Evolutionary conservation across 1,139 yeast species (phyloP), one percentile per base, ranked within the genome.

Genomic region (Casaregolazyma lundiana): DNA sequence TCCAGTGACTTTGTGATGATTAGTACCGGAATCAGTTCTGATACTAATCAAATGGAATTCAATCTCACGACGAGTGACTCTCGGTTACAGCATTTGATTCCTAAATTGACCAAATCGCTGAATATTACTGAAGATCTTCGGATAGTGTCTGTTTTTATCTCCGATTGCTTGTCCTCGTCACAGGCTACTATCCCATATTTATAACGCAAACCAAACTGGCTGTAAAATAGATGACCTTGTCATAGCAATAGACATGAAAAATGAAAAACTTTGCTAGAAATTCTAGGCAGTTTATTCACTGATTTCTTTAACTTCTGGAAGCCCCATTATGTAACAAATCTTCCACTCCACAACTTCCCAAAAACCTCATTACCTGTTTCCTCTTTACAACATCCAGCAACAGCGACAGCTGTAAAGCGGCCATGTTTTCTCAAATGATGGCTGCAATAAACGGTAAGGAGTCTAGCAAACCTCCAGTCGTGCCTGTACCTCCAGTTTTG

Each of bases 101-200:
- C 42, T n/a, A 32, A 22, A 21, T 32, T 45, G 21, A 38, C 30
- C 5, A 37, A 39, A 11, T 42, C 46, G 16, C 32, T 45, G 6
- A 39, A 45, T 19, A 22, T 35, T 3, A 45, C 48, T 4, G 48
- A 45, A 17, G 48, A 45, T 24, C 36, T 45, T 1, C 30, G 48
- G 8, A 19, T 45, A 11, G 40, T 41, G 30, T 38, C 44, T n/a
- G 46, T 37, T 6, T 24, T 30, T 6, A 24, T 43, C 18, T 35
- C 32, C 16, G 38, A 34, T 13, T 18, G 19, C 20, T 18, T 22
- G 11, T 15, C 36, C 4, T 22, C 35, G 15, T 24, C 15, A 24
- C 26, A 13, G 38, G 13, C 32, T n/a, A 15, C 32, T 15, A 26
- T 26, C 11, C 32, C 32, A 26, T 26, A 26, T 26, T 26, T 26